A percentile compares a stretch with the other conserved stretches of the same genome.
These are phyloP conservation scores for Penicillium lividum DNA, from an alignment of 495 filamentous ascomycete genomes.

Conservation along the genomic window DNA sequence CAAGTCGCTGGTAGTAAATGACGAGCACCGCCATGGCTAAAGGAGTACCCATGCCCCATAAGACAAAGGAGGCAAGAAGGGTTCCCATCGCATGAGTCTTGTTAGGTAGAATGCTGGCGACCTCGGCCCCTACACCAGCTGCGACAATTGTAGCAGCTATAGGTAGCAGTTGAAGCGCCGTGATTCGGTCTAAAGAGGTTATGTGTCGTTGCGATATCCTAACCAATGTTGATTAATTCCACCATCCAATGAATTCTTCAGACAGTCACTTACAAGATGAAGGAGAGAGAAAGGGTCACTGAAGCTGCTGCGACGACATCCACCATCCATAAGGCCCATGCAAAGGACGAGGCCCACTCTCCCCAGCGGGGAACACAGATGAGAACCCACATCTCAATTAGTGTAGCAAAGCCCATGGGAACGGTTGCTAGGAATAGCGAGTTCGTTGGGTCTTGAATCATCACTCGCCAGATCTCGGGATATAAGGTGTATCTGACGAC, in stretches of 20 bases:
- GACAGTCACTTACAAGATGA: conserved; percentile 36
- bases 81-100: conserved; percentile 37
- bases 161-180: conserved; percentile 48
- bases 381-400: conserved; percentile 50
- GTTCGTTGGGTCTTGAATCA: conserved; percentile 49
- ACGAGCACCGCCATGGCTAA: conserved; percentile 44
- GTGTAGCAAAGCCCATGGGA: conserved; percentile 52
- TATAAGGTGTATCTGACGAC: conserved; percentile 49
- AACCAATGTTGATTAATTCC: background rate
- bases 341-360: conserved; percentile 32
- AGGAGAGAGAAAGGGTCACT: conserved; percentile 43
- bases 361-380: conserved; percentile 49
- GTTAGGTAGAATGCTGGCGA: conserved; percentile 34
- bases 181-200: conserved; percentile 42
- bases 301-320: conserved; percentile 41
- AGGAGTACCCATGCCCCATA: conserved; percentile 48
- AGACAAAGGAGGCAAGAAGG: conserved; percentile 42
- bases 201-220: conserved; percentile 42
- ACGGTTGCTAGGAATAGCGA: conserved; percentile 48
- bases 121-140: conserved; percentile 40
- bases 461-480: conserved; percentile 46
- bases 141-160: conserved; percentile 51
- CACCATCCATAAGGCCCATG: conserved; percentile 50
- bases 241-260: background rate
- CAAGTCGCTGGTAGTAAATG: conserved; percentile 51